phyloP scores from a whole-genome alignment of 2,329 filamentous ascomycete genomes.

The Aspergillus ochraceoroseus region DNA sequence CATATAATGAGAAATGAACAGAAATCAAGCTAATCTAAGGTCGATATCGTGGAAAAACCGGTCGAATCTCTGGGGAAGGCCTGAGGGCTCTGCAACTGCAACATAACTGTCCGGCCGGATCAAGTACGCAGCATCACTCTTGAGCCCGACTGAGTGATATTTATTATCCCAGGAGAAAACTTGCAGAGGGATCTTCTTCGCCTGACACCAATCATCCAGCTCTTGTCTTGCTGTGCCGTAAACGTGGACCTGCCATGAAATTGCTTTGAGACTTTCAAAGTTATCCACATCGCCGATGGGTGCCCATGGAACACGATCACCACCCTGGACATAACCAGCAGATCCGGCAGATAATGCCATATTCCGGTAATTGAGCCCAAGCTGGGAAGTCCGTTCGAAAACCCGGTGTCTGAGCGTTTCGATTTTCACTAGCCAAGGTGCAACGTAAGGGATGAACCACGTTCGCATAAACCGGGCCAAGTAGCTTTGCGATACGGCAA shows the following conservation, averaged over 20 bases:
- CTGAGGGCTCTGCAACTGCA: constrained; percentile 21
- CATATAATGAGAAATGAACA: too few species aligned
- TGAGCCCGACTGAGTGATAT: constrained; percentile 23
- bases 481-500: constrained; percentile 37
- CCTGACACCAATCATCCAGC: constrained; percentile 26
- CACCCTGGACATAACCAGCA: constrained; percentile 41
- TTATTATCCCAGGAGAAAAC: constrained; percentile 25
- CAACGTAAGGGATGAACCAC: constrained; percentile 39
- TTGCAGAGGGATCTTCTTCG: constrained; percentile 18
- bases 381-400: constrained; percentile 41
- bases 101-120: constrained; percentile 33
- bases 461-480: constrained; percentile 41
- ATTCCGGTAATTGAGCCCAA: constrained; percentile 43
- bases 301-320: constrained; percentile 45
- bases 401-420: constrained; percentile 18
- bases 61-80: constrained; percentile 20
- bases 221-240: constrained; percentile 21
- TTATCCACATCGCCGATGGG: constrained; percentile 25
- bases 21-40: constrained; percentile 8
- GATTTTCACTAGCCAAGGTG: constrained; percentile 25
- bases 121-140: constrained; percentile 27
- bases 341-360: constrained; percentile 37
- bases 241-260: constrained; percentile 33
- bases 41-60: constrained; percentile 21
- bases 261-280: constrained; percentile 23